Base-by-base conservation (phyloP, 2,329 filamentous ascomycete species). In the Colletotrichum truncatum region DNA sequence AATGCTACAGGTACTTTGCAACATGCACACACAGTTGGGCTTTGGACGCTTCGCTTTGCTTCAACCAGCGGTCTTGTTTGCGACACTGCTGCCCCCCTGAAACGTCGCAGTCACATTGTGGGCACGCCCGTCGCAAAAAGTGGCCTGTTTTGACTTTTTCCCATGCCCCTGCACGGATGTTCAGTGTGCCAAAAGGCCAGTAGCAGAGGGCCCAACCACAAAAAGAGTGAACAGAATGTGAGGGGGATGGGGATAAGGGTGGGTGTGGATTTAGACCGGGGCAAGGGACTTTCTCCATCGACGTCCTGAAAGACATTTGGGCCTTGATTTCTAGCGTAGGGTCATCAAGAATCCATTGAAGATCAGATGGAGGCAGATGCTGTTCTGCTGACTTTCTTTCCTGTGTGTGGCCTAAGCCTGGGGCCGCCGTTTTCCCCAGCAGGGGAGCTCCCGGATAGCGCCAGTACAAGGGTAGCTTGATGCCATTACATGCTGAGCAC, bases 51-150 rank as follows among this genome's bases (percentile, higher is more conserved):
- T 56, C 25, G 34, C 25, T 45, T 32, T 38, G 52, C 52, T 48
- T 56, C 59, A 41, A 38, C 41, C 59, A 51, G 34, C 53, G 53
- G 34, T 34, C 45, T 53, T 53, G 46, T 48, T 55, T 54, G 62
- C 62, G 54, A 61, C 56, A 55, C 26, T 65, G 41, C 48, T 49
- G 43, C 43, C 48, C 56, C 56, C 57, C 56, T 65, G 62, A 65
- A 65, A 65, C 62, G 62, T 62, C 26, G 49, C 56, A 49, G 32
- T 54, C 32, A 52, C 21, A 32, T 23, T 32, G 32, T 46, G 46
- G 32, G 26, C 55, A 54, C 48, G 46, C 55, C 46, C 48, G 55
- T 61, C 39, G 38, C 18, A 18, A 59, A 64, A 54, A 49, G 34
- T 43, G 56, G 41, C 57, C 49, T 55, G 48, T 45, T 62, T 55